These are phyloP conservation scores for Aureobasidium leucospermi DNA, from an alignment of 2,329 filamentous ascomycete genomes.

Conservation along the genomic window DNA sequence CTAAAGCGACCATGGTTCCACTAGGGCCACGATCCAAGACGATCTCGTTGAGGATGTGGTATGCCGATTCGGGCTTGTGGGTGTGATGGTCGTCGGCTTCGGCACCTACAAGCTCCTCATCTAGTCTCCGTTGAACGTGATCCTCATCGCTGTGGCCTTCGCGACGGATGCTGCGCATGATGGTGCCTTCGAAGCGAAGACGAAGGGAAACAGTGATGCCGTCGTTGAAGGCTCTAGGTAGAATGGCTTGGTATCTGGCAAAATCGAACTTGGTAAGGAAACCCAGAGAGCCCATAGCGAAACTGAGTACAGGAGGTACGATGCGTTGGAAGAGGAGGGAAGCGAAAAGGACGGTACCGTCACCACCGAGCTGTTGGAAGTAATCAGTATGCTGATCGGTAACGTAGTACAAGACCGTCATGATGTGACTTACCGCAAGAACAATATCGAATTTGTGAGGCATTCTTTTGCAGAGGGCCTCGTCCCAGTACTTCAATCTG, in stretches of 20 bases:
- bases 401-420: not conserved
- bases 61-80: conserved; percentile 74
- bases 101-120: conserved; percentile 84
- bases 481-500: conserved; percentile 75
- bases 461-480: conserved; percentile 64
- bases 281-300: conserved; percentile 74
- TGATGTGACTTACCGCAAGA: conserved; percentile 51
- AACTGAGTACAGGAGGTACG: conserved; percentile 76
- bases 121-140: conserved; percentile 54
- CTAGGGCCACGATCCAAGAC: conserved; percentile 92
- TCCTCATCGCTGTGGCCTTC: conserved; percentile 24
- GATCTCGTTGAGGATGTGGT: conserved; percentile 93
- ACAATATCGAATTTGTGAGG: conserved; percentile 92
- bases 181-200: conserved; percentile 83
- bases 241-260: conserved; percentile 59
- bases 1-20: conserved; percentile 84
- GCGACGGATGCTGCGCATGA: conserved; percentile 69
- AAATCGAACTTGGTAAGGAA: conserved; percentile 96
- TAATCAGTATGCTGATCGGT: not conserved
- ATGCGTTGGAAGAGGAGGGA: conserved; percentile 89
- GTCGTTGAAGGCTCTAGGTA: conserved; percentile 66
- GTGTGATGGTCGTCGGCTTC: conserved; percentile 78
- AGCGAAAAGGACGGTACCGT: conserved; percentile 81
- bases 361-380: conserved; percentile 54
- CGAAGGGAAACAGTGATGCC: conserved; percentile 85